Conservation (phyloP, 306 rosid species). For the Lupinus albus region DNA sequence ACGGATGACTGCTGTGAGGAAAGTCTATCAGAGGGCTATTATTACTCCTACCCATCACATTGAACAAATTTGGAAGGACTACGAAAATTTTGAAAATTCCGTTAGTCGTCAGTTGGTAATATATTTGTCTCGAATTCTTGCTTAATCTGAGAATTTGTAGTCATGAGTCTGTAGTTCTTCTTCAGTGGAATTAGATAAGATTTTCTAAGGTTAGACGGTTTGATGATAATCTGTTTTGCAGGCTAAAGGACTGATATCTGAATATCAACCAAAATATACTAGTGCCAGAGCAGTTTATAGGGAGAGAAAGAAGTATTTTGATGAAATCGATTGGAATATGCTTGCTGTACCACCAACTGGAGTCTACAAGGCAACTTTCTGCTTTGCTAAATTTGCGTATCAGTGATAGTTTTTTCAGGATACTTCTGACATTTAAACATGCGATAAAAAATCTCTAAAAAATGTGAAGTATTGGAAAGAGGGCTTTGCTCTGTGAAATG, state of each 20-base stretch:
- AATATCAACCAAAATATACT: conserved; percentile 85
- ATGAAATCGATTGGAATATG: conserved; percentile 87
- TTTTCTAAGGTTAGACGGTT: conserved; percentile 12
- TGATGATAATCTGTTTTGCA: conserved; percentile 53
- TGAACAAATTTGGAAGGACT: conserved; percentile 95
- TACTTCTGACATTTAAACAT: conserved; percentile 33
- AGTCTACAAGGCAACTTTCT: conserved; percentile 69
- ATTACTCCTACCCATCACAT: conserved; percentile 92
- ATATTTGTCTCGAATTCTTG: conserved; percentile 32
- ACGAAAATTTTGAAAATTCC: conserved; percentile 90
- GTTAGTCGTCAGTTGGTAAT: conserved; percentile 94
- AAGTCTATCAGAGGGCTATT: conserved; percentile 85
- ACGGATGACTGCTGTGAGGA: conserved; percentile 81
- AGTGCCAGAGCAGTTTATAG: conserved; percentile 96
- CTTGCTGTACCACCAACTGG: conserved; percentile 97
- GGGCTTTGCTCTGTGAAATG: conserved; percentile 8
- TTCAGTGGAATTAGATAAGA: conserved; percentile 25
- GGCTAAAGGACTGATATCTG: conserved; percentile 94
- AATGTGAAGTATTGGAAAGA: conserved; percentile 10
- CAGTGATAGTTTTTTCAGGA: background rate
- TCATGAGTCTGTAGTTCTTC: conserved; percentile 18
- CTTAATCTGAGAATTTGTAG: conserved; percentile 32
- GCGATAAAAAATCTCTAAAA: conserved; percentile 16
- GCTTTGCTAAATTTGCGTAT: conserved; percentile 31
- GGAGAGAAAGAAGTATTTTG: conserved; percentile 87